Evolutionary conservation across 2,329 filamentous ascomycete species (phyloP).

Genomic region (Alternaria brassicicola): DNA sequence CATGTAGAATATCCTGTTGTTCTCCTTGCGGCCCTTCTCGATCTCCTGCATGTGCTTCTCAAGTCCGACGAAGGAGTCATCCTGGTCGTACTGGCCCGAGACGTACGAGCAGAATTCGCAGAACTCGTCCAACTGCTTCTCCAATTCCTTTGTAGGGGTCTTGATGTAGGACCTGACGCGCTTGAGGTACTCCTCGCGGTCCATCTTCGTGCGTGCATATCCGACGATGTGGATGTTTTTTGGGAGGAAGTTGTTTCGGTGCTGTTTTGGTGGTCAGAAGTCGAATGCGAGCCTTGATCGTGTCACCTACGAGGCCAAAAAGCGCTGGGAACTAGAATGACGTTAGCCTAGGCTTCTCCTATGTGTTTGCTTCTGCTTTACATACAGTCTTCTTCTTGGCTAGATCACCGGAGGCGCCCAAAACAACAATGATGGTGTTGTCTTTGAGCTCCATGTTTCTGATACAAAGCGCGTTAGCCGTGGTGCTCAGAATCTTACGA

Average conservation of each 20-base stretch:
- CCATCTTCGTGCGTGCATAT: conserved; percentile 99
- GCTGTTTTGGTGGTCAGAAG: conserved; percentile 61
- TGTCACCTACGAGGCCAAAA: conserved; percentile 85
- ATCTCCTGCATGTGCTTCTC: conserved; percentile 84
- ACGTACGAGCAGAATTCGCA: conserved; percentile 87
- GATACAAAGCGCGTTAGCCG: conserved; percentile 41
- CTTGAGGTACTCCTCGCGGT: conserved; percentile 92
- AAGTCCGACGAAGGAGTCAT: conserved; percentile 88
- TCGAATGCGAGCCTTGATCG: conserved; percentile 5
- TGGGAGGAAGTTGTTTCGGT: conserved; percentile 96
- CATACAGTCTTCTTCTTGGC: conserved; percentile 99
- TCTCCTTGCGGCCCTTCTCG: conserved; percentile 81
- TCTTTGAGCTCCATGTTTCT: conserved; percentile 96
- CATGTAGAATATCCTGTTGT: conserved; percentile 98
- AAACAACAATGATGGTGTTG: conserved; percentile 94
- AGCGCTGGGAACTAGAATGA: conserved; percentile 84
- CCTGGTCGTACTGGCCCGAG: conserved; percentile 96
- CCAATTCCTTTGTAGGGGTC: conserved; percentile 94
- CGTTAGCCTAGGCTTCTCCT: conserved; percentile 28
- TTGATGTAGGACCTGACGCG: conserved; percentile 98
- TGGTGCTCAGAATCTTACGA: conserved; percentile 15
- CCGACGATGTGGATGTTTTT: conserved; percentile 97
- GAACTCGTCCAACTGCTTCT: conserved; percentile 94
- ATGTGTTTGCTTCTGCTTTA: conserved; percentile 20
- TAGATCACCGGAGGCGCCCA: conserved; percentile 95